A percentile compares a stretch with the other conserved stretches of the same genome.
phyloP scores from a whole-genome alignment of 2,329 filamentous ascomycete genomes.

The Pseudogymnoascus sp. region DNA sequence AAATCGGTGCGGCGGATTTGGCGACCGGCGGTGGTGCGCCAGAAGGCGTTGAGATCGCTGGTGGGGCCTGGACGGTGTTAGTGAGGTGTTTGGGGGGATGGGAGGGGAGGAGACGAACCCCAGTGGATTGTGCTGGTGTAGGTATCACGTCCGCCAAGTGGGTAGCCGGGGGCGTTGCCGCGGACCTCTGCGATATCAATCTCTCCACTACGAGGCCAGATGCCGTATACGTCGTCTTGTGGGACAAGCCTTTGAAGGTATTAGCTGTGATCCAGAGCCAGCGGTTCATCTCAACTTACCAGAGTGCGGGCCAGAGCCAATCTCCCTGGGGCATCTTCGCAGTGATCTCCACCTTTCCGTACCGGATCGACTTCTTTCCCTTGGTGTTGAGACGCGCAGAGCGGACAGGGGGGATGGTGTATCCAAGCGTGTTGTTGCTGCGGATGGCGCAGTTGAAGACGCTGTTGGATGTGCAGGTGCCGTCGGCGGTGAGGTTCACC shows the following conservation, averaged over 20 bases:
- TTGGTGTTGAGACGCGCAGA: conserved; percentile 43
- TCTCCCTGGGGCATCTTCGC: conserved; percentile 46
- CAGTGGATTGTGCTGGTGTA: conserved; percentile 41
- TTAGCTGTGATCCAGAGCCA: background rate
- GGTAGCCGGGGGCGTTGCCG: conserved; percentile 38
- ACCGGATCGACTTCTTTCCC: conserved; percentile 40
- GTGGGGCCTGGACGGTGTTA: conserved; percentile 29
- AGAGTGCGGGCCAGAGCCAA: conserved; percentile 47
- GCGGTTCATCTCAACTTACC: conserved; percentile 13
- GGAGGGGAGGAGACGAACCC: conserved; percentile 30
- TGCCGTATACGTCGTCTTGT: conserved; percentile 39
- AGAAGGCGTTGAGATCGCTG: conserved; percentile 22
- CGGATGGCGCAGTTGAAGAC: conserved; percentile 31
- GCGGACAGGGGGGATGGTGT: conserved; percentile 43
- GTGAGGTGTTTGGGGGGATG: conserved; percentile 18
- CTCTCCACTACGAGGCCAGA: conserved; percentile 45
- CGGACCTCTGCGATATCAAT: conserved; percentile 47
- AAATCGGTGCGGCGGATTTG: conserved; percentile 34
- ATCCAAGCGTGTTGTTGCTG: conserved; percentile 37
- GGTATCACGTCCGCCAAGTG: conserved; percentile 35
- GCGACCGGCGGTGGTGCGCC: conserved; percentile 28
- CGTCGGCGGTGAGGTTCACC: conserved; percentile 38
- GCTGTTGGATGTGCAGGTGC: conserved; percentile 35
- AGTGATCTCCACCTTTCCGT: conserved; percentile 46
- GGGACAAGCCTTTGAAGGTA: conserved; percentile 41